These are phyloP conservation scores for Sordariomycetes sp. DNA, from an alignment of 2,329 filamentous ascomycete genomes.

Conservation along the genomic window DNA sequence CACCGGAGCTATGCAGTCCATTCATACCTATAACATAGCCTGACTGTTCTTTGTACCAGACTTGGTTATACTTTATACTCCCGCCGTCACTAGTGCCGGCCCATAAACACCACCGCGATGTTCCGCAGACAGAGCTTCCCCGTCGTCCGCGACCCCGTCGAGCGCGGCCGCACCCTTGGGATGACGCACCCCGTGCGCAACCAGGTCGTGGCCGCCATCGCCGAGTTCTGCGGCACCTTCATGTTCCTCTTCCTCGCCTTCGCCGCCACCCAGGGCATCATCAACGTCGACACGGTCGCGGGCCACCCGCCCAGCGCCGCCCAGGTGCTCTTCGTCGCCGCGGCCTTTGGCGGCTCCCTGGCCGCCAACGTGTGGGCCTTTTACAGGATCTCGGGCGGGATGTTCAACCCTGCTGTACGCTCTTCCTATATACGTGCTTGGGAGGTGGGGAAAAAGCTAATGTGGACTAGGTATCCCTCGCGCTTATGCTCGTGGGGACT, in stretches of 20 bases:
- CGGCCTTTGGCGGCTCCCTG: constrained; percentile 37
- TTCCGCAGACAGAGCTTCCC: neutral
- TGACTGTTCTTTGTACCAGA: too few species aligned
- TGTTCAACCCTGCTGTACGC: constrained; percentile 40
- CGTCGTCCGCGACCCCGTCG: neutral
- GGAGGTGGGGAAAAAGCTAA: neutral
- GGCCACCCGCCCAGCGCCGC: constrained; percentile 7
- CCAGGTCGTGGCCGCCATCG: constrained; percentile 28
- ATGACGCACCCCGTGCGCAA: constrained; percentile 14
- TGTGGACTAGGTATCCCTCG: constrained; percentile 37
- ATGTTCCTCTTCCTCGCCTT: constrained; percentile 37
- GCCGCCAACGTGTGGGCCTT: constrained; percentile 46
- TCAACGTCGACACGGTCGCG: constrained; percentile 1
- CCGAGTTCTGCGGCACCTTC: constrained; percentile 42
- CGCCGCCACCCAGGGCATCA: constrained; percentile 13
- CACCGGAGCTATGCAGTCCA: too few species aligned
- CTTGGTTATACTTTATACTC: too few species aligned
- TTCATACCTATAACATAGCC: too few species aligned
- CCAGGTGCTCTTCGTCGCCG: constrained; percentile 34
- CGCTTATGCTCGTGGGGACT: constrained; percentile 46
- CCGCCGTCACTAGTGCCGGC: too few species aligned
- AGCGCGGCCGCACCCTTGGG: constrained; percentile 1
- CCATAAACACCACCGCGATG: neutral
- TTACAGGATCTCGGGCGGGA: constrained; percentile 39
- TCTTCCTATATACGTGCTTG: neutral